Evolutionary conservation across 306 rosid species (phyloP).

Genomic region (Cucurbita maxima): DNA sequence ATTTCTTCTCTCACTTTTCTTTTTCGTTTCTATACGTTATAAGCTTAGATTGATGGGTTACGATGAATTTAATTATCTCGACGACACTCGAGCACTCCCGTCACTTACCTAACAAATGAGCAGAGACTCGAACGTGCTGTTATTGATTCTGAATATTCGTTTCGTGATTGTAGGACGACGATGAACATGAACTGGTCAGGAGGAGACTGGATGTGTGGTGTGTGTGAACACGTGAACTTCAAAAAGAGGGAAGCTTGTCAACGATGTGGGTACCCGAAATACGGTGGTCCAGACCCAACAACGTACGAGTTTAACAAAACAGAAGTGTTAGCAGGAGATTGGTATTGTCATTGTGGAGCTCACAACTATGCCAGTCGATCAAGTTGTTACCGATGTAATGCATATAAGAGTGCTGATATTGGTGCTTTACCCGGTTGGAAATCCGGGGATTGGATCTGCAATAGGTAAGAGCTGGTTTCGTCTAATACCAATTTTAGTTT

Average conservation of each 20-base stretch:
- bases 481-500: too few species aligned
- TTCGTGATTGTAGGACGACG: neutral
- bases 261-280: constrained; percentile 47
- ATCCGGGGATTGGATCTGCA: constrained; percentile 62
- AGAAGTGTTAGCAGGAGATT: constrained; percentile 59
- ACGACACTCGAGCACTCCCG: too few species aligned
- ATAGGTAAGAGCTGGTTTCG: constrained; percentile 13
- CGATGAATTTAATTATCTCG: too few species aligned
- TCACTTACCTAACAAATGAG: too few species aligned
- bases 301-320: constrained; percentile 18
- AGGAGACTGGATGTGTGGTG: constrained; percentile 70
- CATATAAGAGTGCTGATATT: constrained; percentile 11
- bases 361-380: constrained; percentile 36
- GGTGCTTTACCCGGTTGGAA: constrained; percentile 62
- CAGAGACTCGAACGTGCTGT: too few species aligned
- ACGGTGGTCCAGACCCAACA: constrained; percentile 49
- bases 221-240: constrained; percentile 57
- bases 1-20: neutral
- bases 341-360: constrained; percentile 59
- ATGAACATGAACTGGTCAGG: constrained; percentile 56
- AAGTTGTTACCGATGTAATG: constrained; percentile 17
- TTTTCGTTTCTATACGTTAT: neutral
- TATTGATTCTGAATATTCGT: neutral
- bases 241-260: constrained; percentile 58
- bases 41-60: too few species aligned